These are phyloP conservation scores for Achaetomium macrosporum DNA, from an alignment of 2,329 filamentous ascomycete species.

Conservation along the genomic window DNA sequence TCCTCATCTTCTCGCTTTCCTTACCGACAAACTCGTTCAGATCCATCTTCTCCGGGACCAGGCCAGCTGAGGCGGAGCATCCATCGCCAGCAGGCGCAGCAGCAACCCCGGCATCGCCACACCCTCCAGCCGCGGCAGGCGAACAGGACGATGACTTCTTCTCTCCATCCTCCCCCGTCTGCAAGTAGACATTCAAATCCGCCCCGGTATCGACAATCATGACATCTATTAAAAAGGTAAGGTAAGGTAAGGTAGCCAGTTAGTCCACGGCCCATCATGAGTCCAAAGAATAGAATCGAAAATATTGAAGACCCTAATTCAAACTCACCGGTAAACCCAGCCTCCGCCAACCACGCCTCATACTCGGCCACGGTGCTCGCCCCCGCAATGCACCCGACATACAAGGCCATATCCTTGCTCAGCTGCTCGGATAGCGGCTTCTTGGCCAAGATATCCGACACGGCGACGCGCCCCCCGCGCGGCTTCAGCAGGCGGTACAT, in stretches of 20 bases:
- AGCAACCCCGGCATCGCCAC: not conserved
- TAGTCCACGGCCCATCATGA: too few species aligned
- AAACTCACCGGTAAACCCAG: conserved; percentile 44
- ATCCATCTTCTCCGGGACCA: conserved; percentile 31
- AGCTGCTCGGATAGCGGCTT: conserved; percentile 44
- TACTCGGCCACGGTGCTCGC: conserved; percentile 49
- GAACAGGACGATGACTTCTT: conserved; percentile 15
- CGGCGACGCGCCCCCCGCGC: conserved; percentile 50
- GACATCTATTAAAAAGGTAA: conserved; percentile 33
- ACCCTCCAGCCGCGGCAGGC: not conserved
- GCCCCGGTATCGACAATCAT: conserved; percentile 40
- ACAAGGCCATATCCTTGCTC: conserved; percentile 44
- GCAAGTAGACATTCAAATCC: conserved; percentile 44
- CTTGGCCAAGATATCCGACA: conserved; percentile 54
- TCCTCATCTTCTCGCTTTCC: conserved; percentile 13
- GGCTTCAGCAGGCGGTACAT: conserved; percentile 53
- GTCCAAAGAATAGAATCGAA: too few species aligned
- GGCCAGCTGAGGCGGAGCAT: conserved; percentile 20
- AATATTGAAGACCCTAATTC: too few species aligned
- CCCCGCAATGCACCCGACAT: conserved; percentile 56
- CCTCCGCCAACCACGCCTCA: conserved; percentile 42
- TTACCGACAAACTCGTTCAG: conserved; percentile 48
- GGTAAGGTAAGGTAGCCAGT: too few species aligned
- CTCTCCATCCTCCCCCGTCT: conserved; percentile 26
- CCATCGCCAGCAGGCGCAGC: conserved; percentile 11